A percentile compares a stretch with the other conserved stretches of the same genome.
Evolutionary conservation across 805 yeast species (phyloP).

Genomic region (Metschnikowia arizonensis): DNA sequence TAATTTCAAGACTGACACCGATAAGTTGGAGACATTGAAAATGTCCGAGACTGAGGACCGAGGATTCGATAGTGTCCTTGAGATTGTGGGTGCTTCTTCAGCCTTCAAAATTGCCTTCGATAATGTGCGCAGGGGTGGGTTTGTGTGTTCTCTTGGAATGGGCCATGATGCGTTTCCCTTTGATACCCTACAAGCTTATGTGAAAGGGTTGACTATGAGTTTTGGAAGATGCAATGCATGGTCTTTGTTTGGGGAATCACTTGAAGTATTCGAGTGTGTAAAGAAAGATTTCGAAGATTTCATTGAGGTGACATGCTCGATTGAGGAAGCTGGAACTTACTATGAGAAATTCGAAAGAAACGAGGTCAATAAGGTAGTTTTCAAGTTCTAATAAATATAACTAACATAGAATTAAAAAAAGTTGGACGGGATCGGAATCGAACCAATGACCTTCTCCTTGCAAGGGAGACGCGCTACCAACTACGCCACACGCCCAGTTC

Average conservation of each 20-base stretch:
- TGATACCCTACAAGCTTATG: constrained; percentile 53
- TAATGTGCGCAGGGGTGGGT: constrained; percentile 53
- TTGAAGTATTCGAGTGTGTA: constrained; percentile 43
- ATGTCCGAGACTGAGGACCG: constrained; percentile 38
- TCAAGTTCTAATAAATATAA: constrained; percentile 22
- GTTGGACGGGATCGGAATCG: constrained; percentile 12
- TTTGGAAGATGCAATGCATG: constrained; percentile 65
- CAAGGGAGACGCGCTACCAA: constrained; percentile 81
- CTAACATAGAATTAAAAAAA: neutral
- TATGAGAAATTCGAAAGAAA: constrained; percentile 52
- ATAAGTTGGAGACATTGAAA: constrained; percentile 25
- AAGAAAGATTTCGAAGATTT: constrained; percentile 45
- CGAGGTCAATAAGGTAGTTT: constrained; percentile 52
- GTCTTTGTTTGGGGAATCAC: constrained; percentile 51
- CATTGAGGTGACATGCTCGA: constrained; percentile 44
- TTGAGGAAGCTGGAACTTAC: constrained; percentile 44
- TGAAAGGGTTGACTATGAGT: constrained; percentile 52
- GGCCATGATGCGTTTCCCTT: constrained; percentile 56
- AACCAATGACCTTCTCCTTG: constrained; percentile 58
- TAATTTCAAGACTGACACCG: constrained; percentile 38
- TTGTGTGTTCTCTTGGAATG: constrained; percentile 56
- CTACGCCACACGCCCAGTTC: constrained; percentile 71
- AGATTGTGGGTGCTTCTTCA: constrained; percentile 53
- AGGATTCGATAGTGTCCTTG: constrained; percentile 60
- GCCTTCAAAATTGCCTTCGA: constrained; percentile 52